Conservation (phyloP, 352 stramenopile genomes). For the Phytophthora boehmeriae region DNA sequence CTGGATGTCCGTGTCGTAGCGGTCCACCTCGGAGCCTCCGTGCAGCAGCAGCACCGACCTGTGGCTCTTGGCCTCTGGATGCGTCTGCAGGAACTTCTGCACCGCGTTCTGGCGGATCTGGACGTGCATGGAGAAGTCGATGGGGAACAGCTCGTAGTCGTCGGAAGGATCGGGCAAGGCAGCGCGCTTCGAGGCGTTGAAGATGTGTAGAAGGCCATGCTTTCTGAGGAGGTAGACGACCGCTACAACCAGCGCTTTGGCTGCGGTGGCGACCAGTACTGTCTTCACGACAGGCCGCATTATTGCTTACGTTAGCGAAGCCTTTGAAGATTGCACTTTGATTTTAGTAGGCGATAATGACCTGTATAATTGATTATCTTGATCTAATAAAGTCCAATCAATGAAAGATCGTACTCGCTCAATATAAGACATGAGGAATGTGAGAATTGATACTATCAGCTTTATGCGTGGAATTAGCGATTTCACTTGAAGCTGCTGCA, state of each 20-base stretch:
- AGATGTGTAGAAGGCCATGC: background rate
- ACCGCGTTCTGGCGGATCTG: slow-evolving; percentile 64
- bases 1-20: slow-evolving; percentile 88
- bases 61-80: slow-evolving; percentile 42
- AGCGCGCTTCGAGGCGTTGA: background rate
- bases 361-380: background rate
- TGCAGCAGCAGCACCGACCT: slow-evolving; percentile 64
- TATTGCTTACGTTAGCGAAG: background rate
- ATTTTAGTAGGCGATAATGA: background rate
- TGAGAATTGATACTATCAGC: slow-evolving; percentile 1
- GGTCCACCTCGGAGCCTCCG: slow-evolving; percentile 65
- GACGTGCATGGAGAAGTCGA: slow-evolving; percentile 84
- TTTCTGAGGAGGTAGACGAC: background rate
- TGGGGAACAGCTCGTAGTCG: slow-evolving; percentile 73
- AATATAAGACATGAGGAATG: no score
- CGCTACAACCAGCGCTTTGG: background rate
- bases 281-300: background rate
- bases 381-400: no score
- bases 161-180: slow-evolving; percentile 33
- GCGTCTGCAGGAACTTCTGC: slow-evolving; percentile 47
- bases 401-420: no score
- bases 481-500: slow-evolving; percentile 19
- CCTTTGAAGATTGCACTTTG: background rate
- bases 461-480: background rate
- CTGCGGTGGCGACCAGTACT: background rate